These are phyloP conservation scores for Cyamopsis tetragonoloba DNA, from an alignment of 306 rosid genomes.

Conservation along the genomic window DNA sequence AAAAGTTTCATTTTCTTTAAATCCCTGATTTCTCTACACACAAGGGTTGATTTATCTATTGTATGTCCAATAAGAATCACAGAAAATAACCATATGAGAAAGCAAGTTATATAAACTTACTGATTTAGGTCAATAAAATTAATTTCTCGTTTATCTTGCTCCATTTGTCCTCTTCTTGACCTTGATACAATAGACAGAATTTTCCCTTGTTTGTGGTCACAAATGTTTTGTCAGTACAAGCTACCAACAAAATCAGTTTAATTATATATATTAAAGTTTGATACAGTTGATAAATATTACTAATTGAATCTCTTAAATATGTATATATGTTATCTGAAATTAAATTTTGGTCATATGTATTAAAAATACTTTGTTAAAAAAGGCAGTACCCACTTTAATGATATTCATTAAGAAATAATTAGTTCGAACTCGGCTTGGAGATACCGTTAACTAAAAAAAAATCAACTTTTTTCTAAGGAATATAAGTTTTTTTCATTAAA, in stretches of 20 bases:
- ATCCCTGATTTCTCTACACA: not conserved
- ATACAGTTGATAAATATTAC: too few species aligned
- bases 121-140: slow-evolving; percentile 15
- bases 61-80: slow-evolving; percentile 9
- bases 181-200: slow-evolving; percentile 39
- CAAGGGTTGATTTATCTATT: slow-evolving; percentile 1
- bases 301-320: too few species aligned
- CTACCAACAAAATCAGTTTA: slow-evolving; percentile 27
- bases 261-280: too few species aligned
- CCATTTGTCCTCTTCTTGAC: slow-evolving; percentile 44
- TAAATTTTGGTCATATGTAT: too few species aligned
- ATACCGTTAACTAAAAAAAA: too few species aligned
- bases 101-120: slow-evolving; percentile 15
- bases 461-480: too few species aligned
- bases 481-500: too few species aligned
- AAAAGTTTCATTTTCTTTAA: not conserved
- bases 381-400: too few species aligned
- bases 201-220: slow-evolving; percentile 32
- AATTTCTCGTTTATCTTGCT: slow-evolving; percentile 26
- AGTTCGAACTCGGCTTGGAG: too few species aligned
- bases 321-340: too few species aligned
- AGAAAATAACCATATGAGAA: slow-evolving; percentile 22
- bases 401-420: too few species aligned
- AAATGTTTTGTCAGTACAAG: slow-evolving; percentile 35
- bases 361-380: too few species aligned